These are phyloP conservation scores for Platismatia glauca DNA, from an alignment of 495 filamentous ascomycete species.

Conservation along the genomic window DNA sequence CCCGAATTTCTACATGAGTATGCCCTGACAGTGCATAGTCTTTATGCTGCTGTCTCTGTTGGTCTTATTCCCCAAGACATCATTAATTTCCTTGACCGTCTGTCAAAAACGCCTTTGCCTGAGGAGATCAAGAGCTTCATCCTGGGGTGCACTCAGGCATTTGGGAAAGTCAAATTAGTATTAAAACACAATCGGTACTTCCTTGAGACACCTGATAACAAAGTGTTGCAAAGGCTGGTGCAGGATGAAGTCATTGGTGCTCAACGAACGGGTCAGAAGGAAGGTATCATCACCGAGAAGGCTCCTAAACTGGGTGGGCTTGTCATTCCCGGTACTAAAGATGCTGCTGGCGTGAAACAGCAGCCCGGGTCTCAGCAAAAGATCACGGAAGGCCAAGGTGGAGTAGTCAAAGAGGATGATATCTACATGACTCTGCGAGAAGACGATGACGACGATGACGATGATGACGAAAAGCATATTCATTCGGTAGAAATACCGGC, in stretches of 20 bases:
- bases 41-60: conserved; percentile 92
- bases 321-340: conserved; percentile 90
- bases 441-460: conserved; percentile 79
- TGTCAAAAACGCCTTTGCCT: conserved; percentile 80
- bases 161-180: conserved; percentile 92
- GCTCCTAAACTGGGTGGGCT: conserved; percentile 84
- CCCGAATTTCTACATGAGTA: conserved; percentile 90
- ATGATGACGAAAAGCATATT: conserved; percentile 79
- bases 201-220: conserved; percentile 80
- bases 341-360: conserved; percentile 78
- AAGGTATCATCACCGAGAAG: conserved; percentile 65
- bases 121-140: conserved; percentile 73
- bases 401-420: conserved; percentile 41
- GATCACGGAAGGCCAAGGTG: conserved; percentile 25
- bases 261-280: conserved; percentile 52
- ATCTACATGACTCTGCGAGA: conserved; percentile 53
- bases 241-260: conserved; percentile 61
- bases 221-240: conserved; percentile 74
- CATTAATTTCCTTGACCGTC: conserved; percentile 71
- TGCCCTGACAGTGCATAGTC: conserved; percentile 76
- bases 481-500: conserved; percentile 90
- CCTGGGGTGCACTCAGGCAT: conserved; percentile 72
- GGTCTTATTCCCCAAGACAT: conserved; percentile 83
- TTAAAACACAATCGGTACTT: conserved; percentile 90
- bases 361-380: conserved; percentile 37